Conservation (phyloP, 1,139 yeast genomes). For the Trichomonascaceae sp. region DNA sequence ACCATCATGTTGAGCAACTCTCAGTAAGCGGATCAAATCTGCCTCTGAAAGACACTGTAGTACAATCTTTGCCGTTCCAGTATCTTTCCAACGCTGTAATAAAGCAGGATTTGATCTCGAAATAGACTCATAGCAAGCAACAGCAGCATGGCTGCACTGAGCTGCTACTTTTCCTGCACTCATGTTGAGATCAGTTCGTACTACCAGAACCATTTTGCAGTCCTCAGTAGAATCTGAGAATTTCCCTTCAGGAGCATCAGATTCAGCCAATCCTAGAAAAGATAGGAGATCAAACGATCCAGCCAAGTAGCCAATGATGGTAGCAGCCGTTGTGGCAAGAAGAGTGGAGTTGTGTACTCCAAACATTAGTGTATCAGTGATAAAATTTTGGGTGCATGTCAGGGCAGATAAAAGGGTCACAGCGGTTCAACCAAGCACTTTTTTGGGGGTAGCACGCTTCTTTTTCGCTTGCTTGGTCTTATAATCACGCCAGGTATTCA, state of each 20-base stretch:
- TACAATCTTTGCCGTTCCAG: conserved; percentile 95
- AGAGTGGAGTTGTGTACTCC: neutral
- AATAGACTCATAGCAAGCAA: conserved; percentile 76
- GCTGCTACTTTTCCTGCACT: conserved; percentile 96
- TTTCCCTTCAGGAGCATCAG: conserved; percentile 16
- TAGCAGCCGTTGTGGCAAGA: neutral
- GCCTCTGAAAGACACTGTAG: conserved; percentile 68
- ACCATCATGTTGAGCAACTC: conserved; percentile 74
- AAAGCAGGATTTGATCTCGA: conserved; percentile 35
- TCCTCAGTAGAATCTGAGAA: conserved; percentile 54
- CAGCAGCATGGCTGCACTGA: conserved; percentile 96
- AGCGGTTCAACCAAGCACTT: conserved; percentile 18
- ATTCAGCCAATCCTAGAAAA: conserved; percentile 12
- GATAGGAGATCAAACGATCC: neutral
- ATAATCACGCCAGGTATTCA: conserved; percentile 56
- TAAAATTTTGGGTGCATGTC: conserved; percentile 29
- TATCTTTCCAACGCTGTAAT: conserved; percentile 67
- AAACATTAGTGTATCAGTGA: neutral
- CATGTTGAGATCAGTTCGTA: conserved; percentile 87
- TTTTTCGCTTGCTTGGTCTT: conserved; percentile 40
- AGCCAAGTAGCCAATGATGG: conserved; percentile 1
- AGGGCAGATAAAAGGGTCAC: conserved; percentile 38
- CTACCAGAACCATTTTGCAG: conserved; percentile 81
- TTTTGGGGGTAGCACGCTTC: conserved; percentile 36
- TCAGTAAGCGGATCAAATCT: conserved; percentile 69